Evolutionary conservation across 108 stramenopile genomes (phyloP).

Genomic region (Bacterosira constricta): DNA sequence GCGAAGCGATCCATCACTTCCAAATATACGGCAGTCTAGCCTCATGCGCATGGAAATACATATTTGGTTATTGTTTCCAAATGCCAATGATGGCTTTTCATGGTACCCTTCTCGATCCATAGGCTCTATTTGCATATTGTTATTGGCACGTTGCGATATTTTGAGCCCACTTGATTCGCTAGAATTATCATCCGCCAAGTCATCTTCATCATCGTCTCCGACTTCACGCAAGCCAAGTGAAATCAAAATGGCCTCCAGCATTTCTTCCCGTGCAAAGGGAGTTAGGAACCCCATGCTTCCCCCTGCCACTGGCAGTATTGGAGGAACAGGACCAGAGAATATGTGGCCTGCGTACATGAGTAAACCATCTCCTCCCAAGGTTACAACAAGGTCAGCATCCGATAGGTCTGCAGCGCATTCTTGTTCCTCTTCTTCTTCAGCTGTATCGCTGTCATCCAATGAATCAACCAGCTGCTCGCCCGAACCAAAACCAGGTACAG

Average conservation of each 20-base stretch:
- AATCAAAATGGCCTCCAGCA: slow-evolving; percentile 73
- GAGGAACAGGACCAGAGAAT: slow-evolving; percentile 77
- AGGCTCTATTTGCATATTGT: slow-evolving; percentile 34
- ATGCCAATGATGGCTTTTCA: slow-evolving; percentile 46
- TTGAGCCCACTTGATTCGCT: slow-evolving; percentile 3
- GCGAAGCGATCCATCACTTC: slow-evolving; percentile 62
- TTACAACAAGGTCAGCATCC: slow-evolving; percentile 72
- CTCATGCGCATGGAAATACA: slow-evolving; percentile 93
- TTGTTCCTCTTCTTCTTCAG: slow-evolving; percentile 16
- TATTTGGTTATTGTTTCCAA: slow-evolving; percentile 71
- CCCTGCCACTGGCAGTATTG: slow-evolving; percentile 87
- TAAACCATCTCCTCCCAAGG: slow-evolving; percentile 86
- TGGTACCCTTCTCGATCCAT: slow-evolving; percentile 36
- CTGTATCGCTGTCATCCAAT: background rate
- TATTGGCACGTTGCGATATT: slow-evolving; percentile 30
- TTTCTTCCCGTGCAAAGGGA: slow-evolving; percentile 80
- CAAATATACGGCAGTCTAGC: slow-evolving; percentile 82
- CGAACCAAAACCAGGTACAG: slow-evolving; percentile 61
- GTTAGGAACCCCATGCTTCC: slow-evolving; percentile 96
- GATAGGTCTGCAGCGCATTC: slow-evolving; percentile 33
- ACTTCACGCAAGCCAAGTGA: slow-evolving; percentile 61
- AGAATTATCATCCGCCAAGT: slow-evolving; percentile 1
- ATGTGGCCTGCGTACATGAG: slow-evolving; percentile 75
- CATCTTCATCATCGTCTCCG: slow-evolving; percentile 1
- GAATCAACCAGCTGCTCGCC: slow-evolving; percentile 28